Base-by-base conservation (phyloP, 148 eudicot species). In the Cornus florida region DNA sequence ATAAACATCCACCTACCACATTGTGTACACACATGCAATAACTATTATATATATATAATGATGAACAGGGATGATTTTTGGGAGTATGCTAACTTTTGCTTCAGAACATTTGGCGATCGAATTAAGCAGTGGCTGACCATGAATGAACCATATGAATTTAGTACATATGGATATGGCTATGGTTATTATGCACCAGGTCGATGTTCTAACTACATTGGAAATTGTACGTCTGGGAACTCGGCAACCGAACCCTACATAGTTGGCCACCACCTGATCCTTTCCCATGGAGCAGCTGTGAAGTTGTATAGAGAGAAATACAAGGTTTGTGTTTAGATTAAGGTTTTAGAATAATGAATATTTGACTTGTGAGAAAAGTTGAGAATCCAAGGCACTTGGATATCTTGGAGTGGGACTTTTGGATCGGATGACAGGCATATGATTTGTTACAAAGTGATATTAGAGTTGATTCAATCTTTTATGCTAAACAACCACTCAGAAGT, bases 171-270 rank as follows among this genome's bases (percentile, higher is more conserved):
- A 20, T 80, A 73, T 50, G 77, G n/a, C 3, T 10, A 31, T 14
- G 82, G 82, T 2, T 2, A 7, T 0, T 32, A 6, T 20, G 77
- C 74, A 4, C 82, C 82, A 1, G 69, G 69, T 31, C 72, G 78
- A 3, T 80, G 82, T 35, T 71, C 82, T 14, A 41, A 11, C 20
- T 43, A 43, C 10, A 43, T 43, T 43, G 48, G 48, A 43, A 43
- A 43, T 43, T 43, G 48, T 6, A 43, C 48, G 48, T 4, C 48
- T 43, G 48, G 48, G 22, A 4, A 80, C 57, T 80, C 82, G 4
- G 67, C 82, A 16, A 73, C 67, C 13, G 82, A 80, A 66, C 82
- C 82, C n/a, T 80, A 80, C 16, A 7, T 73, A 11, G 82, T 43
- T 4, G 48, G 48, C 10, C 48, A 43, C 8, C 48, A 43, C 48